Percentiles rank a stretch among this genome's conserved stretches.
phyloP scores from a whole-genome alignment of 306 rosid species.

The Cucurbita pepo region DNA sequence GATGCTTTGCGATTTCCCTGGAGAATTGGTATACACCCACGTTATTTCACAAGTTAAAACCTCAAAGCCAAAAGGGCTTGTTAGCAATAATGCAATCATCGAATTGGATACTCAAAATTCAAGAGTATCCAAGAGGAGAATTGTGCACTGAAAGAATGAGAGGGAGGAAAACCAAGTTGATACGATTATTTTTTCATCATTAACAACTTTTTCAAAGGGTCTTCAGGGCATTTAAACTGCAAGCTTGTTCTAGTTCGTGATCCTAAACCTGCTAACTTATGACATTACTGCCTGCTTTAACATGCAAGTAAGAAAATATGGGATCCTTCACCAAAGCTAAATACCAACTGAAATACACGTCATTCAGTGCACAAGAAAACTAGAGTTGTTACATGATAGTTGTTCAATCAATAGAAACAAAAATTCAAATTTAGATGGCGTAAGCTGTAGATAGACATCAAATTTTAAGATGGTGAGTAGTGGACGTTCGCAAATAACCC shows the following conservation, averaged over 20 bases:
- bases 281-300: neutral
- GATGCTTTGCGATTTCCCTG: conserved; percentile 96
- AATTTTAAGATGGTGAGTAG: neutral
- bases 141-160: neutral
- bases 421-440: neutral
- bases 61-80: neutral
- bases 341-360: too few relatives aligned
- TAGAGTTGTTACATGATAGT: neutral
- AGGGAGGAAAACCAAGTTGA: neutral
- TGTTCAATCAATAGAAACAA: neutral
- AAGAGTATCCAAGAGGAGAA: neutral
- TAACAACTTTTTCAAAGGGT: neutral
- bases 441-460: neutral
- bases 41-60: neutral
- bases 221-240: neutral
- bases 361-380: neutral
- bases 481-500: neutral
- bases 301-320: neutral
- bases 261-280: neutral
- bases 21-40: neutral
- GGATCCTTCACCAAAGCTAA: neutral
- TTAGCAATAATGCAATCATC: neutral
- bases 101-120: neutral
- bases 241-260: neutral
- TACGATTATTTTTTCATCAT: neutral